Evolutionary conservation across 208 protist genomes (phyloP).

Genomic region (Leishmania martiniquensis): DNA sequence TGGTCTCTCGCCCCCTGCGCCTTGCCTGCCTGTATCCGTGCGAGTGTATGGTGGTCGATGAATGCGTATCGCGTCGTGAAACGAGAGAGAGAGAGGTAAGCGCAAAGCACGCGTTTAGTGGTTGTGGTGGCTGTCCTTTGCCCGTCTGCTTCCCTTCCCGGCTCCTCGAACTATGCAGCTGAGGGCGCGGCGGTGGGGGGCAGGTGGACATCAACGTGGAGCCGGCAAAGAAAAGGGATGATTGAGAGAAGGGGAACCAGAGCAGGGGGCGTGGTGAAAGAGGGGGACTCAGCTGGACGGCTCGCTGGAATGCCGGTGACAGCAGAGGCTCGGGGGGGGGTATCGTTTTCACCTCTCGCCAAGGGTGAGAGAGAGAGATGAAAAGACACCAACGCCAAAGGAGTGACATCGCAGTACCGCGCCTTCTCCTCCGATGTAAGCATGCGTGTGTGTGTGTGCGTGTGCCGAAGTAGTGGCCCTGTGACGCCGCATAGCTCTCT

Average conservation of each 20-base stretch:
- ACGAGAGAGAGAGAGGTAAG: conserved; percentile 13
- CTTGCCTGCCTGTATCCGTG: neutral
- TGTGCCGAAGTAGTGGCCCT: neutral
- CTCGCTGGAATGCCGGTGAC: neutral
- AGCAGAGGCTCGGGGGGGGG: neutral
- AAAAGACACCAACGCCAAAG: neutral
- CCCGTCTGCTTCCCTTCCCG: neutral
- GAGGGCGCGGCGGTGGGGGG: neutral
- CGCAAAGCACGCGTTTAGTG: neutral
- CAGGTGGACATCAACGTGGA: neutral
- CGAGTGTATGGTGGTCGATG: neutral
- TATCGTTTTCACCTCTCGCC: neutral
- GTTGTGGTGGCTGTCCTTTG: neutral
- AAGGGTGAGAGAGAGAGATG: neutral
- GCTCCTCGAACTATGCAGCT: neutral
- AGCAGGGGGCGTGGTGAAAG: neutral
- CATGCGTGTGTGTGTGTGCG: neutral
- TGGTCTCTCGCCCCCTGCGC: neutral
- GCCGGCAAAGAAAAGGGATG: conserved; percentile 1
- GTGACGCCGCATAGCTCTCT: neutral
- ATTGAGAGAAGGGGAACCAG: neutral
- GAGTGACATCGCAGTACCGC: neutral
- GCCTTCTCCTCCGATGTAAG: neutral
- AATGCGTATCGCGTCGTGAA: neutral
- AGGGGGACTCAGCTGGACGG: neutral